phyloP scores from a whole-genome alignment of 2,329 filamentous ascomycete genomes.

The Cladophialophora immunda region DNA sequence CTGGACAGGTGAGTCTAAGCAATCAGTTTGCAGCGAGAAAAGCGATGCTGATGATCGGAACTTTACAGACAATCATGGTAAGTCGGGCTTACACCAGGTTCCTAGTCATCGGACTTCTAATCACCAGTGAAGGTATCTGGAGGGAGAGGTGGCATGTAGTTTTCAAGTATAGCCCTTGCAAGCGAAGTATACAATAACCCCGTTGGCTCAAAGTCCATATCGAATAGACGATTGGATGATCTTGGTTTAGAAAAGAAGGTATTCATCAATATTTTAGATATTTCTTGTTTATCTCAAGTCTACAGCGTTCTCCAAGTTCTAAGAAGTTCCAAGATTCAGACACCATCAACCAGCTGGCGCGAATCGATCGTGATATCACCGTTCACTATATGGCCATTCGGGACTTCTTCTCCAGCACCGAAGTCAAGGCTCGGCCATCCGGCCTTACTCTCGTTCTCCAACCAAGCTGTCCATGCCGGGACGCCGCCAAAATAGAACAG shows the following conservation, averaged over 20 bases:
- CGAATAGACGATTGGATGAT: no score
- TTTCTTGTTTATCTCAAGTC: no score
- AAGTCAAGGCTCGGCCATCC: conserved; percentile 2
- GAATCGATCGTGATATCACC: not conserved
- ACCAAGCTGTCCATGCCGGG: not conserved
- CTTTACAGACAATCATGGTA: conserved; percentile 9
- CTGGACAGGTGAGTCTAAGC: conserved; percentile 66
- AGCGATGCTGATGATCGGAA: not conserved
- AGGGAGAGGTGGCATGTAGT: conserved; percentile 7
- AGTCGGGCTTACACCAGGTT: not conserved
- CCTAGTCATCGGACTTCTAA: not conserved
- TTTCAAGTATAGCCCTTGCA: not conserved
- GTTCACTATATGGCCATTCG: not conserved
- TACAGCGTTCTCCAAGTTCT: no score
- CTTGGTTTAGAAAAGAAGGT: no score
- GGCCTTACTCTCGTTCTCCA: conserved; percentile 6
- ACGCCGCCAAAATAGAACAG: conserved; percentile 14
- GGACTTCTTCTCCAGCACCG: not conserved
- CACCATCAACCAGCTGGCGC: no score
- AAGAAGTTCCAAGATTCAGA: no score
- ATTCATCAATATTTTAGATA: no score
- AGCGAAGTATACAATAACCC: no score
- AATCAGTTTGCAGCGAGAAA: not conserved
- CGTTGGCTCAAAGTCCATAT: no score
- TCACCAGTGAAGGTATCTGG: conserved; percentile 6